A percentile compares a stretch with the other conserved stretches of the same genome.
Conservation (phyloP, 2,329 filamentous ascomycete species). For the Gaeumannomyces tritici region DNA sequence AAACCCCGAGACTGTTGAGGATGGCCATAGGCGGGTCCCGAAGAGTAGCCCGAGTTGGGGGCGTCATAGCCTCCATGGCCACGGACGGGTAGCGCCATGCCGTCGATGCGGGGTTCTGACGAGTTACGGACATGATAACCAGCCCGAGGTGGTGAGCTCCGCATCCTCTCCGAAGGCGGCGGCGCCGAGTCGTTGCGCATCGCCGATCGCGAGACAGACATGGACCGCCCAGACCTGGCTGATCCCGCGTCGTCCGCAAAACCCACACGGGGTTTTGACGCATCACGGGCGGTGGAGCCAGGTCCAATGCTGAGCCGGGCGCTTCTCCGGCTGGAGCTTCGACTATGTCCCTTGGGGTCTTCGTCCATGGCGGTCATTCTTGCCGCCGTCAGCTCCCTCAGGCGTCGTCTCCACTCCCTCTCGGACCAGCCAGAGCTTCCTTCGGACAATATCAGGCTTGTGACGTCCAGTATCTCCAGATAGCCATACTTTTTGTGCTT, state of each 20-base stretch:
- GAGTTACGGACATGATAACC: slow-evolving; percentile 33
- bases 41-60: neutral
- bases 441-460: slow-evolving; percentile 65
- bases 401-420: slow-evolving; percentile 75
- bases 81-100: slow-evolving; percentile 5
- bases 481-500: slow-evolving; percentile 83
- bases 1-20: slow-evolving; percentile 26
- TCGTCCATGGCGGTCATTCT: slow-evolving; percentile 60
- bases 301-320: slow-evolving; percentile 45
- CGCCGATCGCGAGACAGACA: slow-evolving; percentile 31
- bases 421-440: slow-evolving; percentile 74
- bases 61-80: slow-evolving; percentile 1
- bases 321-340: slow-evolving; percentile 48
- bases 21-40: slow-evolving; percentile 16
- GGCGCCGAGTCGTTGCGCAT: slow-evolving; percentile 42
- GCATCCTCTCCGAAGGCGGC: slow-evolving; percentile 28
- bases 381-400: slow-evolving; percentile 80
- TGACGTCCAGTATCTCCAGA: slow-evolving; percentile 79
- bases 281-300: slow-evolving; percentile 15
- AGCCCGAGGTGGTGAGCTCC: slow-evolving; percentile 19
- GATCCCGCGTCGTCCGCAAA: slow-evolving; percentile 47
- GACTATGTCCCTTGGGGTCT: slow-evolving; percentile 31
- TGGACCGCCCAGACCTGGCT: slow-evolving; percentile 41
- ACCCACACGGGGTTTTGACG: slow-evolving; percentile 37
- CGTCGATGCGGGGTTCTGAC: slow-evolving; percentile 30